Evolutionary conservation across 306 rosid genomes (phyloP), one percentile per base, ranked within the genome.

Genomic region (Glycine latifolia): DNA sequence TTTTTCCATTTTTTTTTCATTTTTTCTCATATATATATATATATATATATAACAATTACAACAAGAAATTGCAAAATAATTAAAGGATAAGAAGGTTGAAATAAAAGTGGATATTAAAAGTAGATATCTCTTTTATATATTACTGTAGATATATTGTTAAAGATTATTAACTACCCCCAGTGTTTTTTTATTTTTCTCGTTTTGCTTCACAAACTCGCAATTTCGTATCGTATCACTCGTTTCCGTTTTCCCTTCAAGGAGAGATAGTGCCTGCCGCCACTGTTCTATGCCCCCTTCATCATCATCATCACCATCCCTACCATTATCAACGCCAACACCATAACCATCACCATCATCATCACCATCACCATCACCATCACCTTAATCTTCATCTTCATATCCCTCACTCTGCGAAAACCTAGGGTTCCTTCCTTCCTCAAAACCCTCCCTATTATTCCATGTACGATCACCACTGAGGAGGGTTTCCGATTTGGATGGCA

Each of bases 401-500:
- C 33, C 50, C 14, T 71, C 73, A 7, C 8, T 5, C n/a, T 14
- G n/a, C 53, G 26, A 26, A 60, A 62, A 63, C 75, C 75, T 84
- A 84, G 87, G 87, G 85, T 84, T 84, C 44, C 6, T 37, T 37
- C 31, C 2, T 26, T 26, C 48, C 8, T 70, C 75, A 52, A 77
- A 68, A 55, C 82, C 82, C 78, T 71, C 31, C 31, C 31, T 26
- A 26, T 26, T 11, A 77, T 83, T 62, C 77, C 86, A 78, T 83
- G 84, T 86, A 73, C 86, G 94, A 85, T 80, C 75, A 58, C 77
- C 50, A 62, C 79, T 68, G 49, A 80, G 62, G 58, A 75, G 69
- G 70, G 54, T 81, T 79, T 81, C 75, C 62, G 90, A 88, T 92
- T 96, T 92, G 99, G 86, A 96, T 96, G 99, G 99, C 99, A 96